Conservation (phyloP, 23 red algal species). For the Cyanidiococcus yangmingshanensis region DNA sequence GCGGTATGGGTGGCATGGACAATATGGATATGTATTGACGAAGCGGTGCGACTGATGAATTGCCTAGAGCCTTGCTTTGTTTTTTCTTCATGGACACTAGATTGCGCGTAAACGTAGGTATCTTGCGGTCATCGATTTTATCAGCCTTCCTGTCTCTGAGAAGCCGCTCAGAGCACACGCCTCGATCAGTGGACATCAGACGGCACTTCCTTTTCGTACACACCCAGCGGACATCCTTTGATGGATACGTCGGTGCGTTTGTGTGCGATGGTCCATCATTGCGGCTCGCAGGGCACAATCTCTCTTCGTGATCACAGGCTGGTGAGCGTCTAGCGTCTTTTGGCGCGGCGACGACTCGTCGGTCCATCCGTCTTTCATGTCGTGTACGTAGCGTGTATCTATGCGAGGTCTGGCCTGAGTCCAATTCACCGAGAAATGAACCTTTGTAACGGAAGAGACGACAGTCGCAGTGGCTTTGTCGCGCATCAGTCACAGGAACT, state of each 20-base stretch:
- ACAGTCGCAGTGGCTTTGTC: too few relatives aligned
- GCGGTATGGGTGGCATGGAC: conserved; percentile 38
- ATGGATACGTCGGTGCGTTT: too few relatives aligned
- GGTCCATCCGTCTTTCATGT: too few relatives aligned
- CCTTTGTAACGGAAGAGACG: too few relatives aligned
- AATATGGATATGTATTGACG: conserved; percentile 24
- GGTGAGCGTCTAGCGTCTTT: too few relatives aligned
- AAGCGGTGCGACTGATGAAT: not conserved
- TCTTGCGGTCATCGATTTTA: not conserved
- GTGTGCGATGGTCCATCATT: not conserved
- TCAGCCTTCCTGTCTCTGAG: not conserved
- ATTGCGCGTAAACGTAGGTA: not conserved
- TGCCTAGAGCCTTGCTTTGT: not conserved
- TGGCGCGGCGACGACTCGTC: too few relatives aligned
- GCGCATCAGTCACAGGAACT: too few relatives aligned
- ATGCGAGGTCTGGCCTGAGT: too few relatives aligned
- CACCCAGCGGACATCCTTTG: too few relatives aligned
- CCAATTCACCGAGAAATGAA: too few relatives aligned
- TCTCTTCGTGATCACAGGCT: not conserved
- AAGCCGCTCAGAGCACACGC: not conserved
- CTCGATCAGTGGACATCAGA: conserved; percentile 19
- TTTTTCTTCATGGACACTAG: not conserved
- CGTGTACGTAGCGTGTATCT: too few relatives aligned
- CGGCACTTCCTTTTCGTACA: conserved; percentile 4
- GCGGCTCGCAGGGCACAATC: not conserved